A percentile compares a stretch with the other conserved stretches of the same genome.
Evolutionary conservation across 192 early-diverging fungal genomes (phyloP).

Genomic region (Coemansia aciculifera): DNA sequence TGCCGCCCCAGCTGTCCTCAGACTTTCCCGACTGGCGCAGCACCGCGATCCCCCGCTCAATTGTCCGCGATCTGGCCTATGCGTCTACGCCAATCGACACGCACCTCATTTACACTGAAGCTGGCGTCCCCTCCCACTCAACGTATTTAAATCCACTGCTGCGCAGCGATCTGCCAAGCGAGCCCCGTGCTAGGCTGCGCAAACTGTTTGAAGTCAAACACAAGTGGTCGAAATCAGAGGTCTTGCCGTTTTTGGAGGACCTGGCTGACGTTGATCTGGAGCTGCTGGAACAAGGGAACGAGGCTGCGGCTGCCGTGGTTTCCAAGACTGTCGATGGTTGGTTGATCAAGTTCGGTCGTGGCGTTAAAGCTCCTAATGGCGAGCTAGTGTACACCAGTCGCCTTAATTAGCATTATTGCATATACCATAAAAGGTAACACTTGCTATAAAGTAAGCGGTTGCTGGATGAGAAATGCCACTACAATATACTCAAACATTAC

Average conservation of each 20-base stretch:
- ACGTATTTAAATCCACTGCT: conserved; percentile 35
- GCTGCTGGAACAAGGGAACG: conserved; percentile 19
- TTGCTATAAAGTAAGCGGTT: not conserved
- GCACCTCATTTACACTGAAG: conserved; percentile 19
- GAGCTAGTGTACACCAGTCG: conserved; percentile 41
- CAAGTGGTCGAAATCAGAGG: conserved; percentile 32
- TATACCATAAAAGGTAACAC: conserved; percentile 9
- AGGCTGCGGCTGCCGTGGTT: conserved; percentile 5
- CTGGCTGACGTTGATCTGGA: conserved; percentile 38
- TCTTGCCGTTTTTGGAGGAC: conserved; percentile 49
- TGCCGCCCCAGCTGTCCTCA: conserved; percentile 43
- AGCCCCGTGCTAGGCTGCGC: conserved; percentile 31
- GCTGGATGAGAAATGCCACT: not conserved
- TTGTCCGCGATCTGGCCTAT: conserved; percentile 47
- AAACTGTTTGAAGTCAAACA: conserved; percentile 41
- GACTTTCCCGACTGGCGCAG: conserved; percentile 26
- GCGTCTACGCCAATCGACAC: conserved; percentile 25
- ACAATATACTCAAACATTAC: not conserved
- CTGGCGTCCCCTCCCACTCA: conserved; percentile 11
- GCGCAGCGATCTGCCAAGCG: conserved; percentile 25
- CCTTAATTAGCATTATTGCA: conserved; percentile 20
- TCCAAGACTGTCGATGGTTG: conserved; percentile 39
- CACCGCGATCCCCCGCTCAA: conserved; percentile 26
- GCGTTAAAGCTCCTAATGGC: conserved; percentile 27
- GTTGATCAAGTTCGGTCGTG: conserved; percentile 46